Base-by-base conservation (phyloP, 169 alveolate species). In the Cryptosporidium felis region DNA sequence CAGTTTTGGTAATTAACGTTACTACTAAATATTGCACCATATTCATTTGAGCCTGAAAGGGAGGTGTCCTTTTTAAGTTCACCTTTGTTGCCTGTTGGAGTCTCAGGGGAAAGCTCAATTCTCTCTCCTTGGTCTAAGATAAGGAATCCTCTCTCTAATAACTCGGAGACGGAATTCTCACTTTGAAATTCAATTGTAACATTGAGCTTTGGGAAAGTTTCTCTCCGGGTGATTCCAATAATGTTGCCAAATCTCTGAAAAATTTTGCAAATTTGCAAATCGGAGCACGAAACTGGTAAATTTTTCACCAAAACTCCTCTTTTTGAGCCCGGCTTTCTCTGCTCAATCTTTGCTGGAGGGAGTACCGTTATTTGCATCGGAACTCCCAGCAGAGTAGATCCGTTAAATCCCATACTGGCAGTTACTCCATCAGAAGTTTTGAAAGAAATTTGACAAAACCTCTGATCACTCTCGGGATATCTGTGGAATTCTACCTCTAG, bases 331-430 rank as follows among this genome's bases (percentile, higher is more conserved):
- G 49, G 45, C 18, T 26, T 65, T n/a, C 32, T 65, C 49, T 65
- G 81, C 1, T 46, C 81, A 10, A n/a, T 23, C 23, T 53, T 49
- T 53, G 56, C 21, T 34, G 85, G 85, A 16, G 85, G 74, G 1
- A 74, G 18, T 21, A 74, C 85, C 38, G 85, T 74, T 12, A 74
- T 74, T 5, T 65, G 56, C 85, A 74, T 74, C 12, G 85, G 85
- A n/a, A 74, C 85, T 8, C 85, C 85, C 12, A 74, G 59, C 12
- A 74, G 38, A 14, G 85, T 74, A 16, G 85, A 74, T 2, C 85
- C 85, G 42, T 74, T 74, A 26, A 40, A 74, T 12, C 74, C 58
- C 5, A 58, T 38, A 5, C 74, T 56, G 26, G 21, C 56, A 40
- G 85, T 74, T 5, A 74, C 85, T 26, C 85, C 85, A 49, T 56